Conservation (phyloP, 2,329 filamentous ascomycete genomes). For the Calonectria hawksworthii region DNA sequence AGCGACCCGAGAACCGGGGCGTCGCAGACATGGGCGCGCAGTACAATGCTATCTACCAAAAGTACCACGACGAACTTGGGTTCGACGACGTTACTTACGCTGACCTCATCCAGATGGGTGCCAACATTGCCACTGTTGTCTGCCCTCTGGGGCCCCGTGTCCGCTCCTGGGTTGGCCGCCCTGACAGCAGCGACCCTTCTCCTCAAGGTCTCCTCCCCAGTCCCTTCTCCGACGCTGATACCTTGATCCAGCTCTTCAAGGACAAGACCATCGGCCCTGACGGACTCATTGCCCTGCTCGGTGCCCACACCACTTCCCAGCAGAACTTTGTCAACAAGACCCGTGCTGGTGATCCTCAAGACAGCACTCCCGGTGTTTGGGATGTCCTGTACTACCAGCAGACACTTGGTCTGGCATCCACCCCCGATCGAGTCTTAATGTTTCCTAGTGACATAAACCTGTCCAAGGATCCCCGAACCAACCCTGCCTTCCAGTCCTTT, state of each 20-base stretch:
- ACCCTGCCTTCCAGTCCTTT: conserved; percentile 55
- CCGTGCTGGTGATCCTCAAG: conserved; percentile 61
- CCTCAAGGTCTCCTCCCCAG: conserved; percentile 60
- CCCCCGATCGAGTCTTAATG: conserved; percentile 55
- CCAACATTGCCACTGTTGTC: conserved; percentile 63
- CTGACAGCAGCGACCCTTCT: conserved; percentile 57
- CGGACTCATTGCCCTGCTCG: conserved; percentile 67
- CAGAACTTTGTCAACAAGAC: conserved; percentile 60
- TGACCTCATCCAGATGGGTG: conserved; percentile 68
- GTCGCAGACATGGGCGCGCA: conserved; percentile 59
- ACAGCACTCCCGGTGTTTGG: conserved; percentile 67
- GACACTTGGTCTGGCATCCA: conserved; percentile 47
- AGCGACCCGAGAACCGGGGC: conserved; percentile 60
- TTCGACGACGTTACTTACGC: conserved; percentile 61
- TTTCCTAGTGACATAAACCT: conserved; percentile 59
- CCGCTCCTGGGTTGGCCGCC: conserved; percentile 65
- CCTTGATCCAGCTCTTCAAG: conserved; percentile 62
- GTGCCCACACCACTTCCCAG: conserved; percentile 66
- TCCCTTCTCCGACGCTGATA: conserved; percentile 59
- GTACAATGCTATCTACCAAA: conserved; percentile 55
- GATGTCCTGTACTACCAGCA: conserved; percentile 65
- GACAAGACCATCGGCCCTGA: conserved; percentile 67
- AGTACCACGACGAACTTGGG: conserved; percentile 53
- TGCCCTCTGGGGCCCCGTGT: conserved; percentile 62
- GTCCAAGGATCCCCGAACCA: conserved; percentile 53